Evolutionary conservation across 1,284 basidiomycete genomes (phyloP).

Genomic region (Athelia sp.): DNA sequence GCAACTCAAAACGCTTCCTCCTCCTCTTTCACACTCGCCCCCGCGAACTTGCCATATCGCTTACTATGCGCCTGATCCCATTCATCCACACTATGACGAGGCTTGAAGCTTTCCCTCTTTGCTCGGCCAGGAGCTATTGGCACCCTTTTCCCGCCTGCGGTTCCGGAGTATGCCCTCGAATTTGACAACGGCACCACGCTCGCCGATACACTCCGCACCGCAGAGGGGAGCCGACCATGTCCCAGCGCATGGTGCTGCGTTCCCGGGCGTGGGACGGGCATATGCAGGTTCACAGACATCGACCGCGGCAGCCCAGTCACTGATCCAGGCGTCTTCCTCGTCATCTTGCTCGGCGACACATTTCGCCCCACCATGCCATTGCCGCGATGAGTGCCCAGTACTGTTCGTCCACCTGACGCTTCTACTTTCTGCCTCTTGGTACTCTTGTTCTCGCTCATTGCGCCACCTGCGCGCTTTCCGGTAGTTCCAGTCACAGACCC

Average conservation of each 20-base stretch:
- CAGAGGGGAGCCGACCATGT: conserved; percentile 38
- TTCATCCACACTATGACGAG: conserved; percentile 61
- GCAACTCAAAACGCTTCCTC: conserved; percentile 13
- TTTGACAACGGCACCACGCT: background rate
- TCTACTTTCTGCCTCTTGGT: conserved; percentile 55
- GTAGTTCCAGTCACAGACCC: conserved; percentile 18
- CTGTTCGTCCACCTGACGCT: conserved; percentile 24
- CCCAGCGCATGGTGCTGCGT: conserved; percentile 47
- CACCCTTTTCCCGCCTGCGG: conserved; percentile 26
- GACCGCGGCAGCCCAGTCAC: no score
- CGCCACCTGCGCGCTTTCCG: conserved; percentile 39
- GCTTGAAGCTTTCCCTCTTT: conserved; percentile 69
- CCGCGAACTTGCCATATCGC: conserved; percentile 27
- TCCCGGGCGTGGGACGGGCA: conserved; percentile 42
- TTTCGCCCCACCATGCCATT: conserved; percentile 17
- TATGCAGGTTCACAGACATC: no score
- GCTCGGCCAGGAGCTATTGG: conserved; percentile 39
- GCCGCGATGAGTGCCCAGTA: conserved; percentile 21
- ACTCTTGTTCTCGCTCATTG: conserved; percentile 36
- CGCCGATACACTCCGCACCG: conserved; percentile 1
- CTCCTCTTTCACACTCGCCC: conserved; percentile 30
- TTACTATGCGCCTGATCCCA: conserved; percentile 18
- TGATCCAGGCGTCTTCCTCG: no score
- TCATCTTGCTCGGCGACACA: conserved; percentile 43
- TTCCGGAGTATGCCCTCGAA: background rate